These are phyloP conservation scores for Ricinus communis DNA, from an alignment of 345 rosid genomes.

Conservation along the genomic window DNA sequence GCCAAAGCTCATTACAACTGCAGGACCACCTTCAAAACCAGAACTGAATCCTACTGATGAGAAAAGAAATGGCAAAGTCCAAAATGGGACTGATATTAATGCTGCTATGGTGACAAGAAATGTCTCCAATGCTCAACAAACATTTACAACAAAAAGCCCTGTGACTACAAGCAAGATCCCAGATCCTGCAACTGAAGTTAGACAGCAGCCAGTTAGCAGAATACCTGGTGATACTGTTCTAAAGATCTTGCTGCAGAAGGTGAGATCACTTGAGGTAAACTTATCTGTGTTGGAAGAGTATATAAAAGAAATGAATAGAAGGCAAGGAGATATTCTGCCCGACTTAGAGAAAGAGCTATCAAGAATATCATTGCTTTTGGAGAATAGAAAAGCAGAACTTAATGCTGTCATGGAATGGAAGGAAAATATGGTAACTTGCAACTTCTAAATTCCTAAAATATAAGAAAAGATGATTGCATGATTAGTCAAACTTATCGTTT, in stretches of 20 bases:
- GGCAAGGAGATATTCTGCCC: slow-evolving; percentile 55
- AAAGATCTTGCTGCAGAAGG: slow-evolving; percentile 91
- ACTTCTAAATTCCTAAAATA: not conserved
- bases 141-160: slow-evolving; percentile 31
- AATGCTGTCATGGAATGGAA: slow-evolving; percentile 60
- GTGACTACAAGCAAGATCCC: slow-evolving; percentile 34
- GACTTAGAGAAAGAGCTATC: slow-evolving; percentile 61
- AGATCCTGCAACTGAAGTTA: slow-evolving; percentile 59
- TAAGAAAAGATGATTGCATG: too few species aligned
- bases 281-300: slow-evolving; percentile 72
- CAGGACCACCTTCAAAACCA: slow-evolving; percentile 25
- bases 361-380: slow-evolving; percentile 46
- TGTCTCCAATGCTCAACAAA: slow-evolving; percentile 34
- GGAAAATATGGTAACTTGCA: slow-evolving; percentile 49
- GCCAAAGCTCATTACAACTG: slow-evolving; percentile 35
- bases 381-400: slow-evolving; percentile 56
- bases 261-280: slow-evolving; percentile 70
- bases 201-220: slow-evolving; percentile 60
- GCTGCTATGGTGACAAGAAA: slow-evolving; percentile 26
- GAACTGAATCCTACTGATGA: slow-evolving; percentile 34
- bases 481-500: not conserved
- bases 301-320: slow-evolving; percentile 56
- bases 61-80: slow-evolving; percentile 34
- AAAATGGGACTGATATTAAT: slow-evolving; percentile 23
- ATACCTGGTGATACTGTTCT: slow-evolving; percentile 65